A percentile compares a stretch with the other conserved stretches of the same genome.
Conservation (phyloP, 352 stramenopile genomes). For the Phytophthora quininea region DNA sequence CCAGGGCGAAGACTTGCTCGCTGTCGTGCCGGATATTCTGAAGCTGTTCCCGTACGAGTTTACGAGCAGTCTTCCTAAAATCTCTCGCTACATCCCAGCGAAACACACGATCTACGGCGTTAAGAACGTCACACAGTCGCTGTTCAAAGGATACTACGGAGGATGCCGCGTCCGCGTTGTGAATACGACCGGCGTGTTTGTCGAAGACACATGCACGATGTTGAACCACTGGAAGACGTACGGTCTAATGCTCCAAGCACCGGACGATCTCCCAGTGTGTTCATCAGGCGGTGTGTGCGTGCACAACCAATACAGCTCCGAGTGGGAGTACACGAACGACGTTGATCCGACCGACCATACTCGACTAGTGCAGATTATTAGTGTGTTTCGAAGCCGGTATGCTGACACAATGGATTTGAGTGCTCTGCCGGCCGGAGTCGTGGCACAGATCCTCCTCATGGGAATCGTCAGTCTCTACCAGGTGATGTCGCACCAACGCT, state of each 20-base stretch:
- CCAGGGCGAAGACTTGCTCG: constrained; percentile 7
- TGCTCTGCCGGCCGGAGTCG: constrained; percentile 26
- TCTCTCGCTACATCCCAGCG: constrained; percentile 14
- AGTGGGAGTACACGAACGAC: constrained; percentile 14
- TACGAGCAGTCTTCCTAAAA: constrained; percentile 9
- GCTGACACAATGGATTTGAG: constrained; percentile 15
- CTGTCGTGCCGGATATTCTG: constrained; percentile 14
- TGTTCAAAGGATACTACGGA: constrained; percentile 20
- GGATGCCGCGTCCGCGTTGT: constrained; percentile 15
- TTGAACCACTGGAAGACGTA: constrained; percentile 12
- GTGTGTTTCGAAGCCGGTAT: constrained; percentile 11
- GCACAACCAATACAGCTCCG: constrained; percentile 19
- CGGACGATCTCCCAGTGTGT: constrained; percentile 15
- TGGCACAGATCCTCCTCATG: constrained; percentile 40
- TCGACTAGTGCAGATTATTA: constrained; percentile 15
- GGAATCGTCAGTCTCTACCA: constrained; percentile 33
- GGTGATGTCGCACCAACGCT: constrained; percentile 32
- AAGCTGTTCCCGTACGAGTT: constrained; percentile 19
- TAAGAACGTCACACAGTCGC: constrained; percentile 16
- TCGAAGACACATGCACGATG: constrained; percentile 13
- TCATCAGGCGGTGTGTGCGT: constrained; percentile 14
- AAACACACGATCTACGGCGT: constrained; percentile 21
- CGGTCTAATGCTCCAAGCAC: constrained; percentile 15
- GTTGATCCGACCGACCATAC: constrained; percentile 3
- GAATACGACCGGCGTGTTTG: constrained; percentile 6